These are phyloP conservation scores for Aspergillus sp. DNA, from an alignment of 2,329 filamentous ascomycete genomes.

Conservation along the genomic window DNA sequence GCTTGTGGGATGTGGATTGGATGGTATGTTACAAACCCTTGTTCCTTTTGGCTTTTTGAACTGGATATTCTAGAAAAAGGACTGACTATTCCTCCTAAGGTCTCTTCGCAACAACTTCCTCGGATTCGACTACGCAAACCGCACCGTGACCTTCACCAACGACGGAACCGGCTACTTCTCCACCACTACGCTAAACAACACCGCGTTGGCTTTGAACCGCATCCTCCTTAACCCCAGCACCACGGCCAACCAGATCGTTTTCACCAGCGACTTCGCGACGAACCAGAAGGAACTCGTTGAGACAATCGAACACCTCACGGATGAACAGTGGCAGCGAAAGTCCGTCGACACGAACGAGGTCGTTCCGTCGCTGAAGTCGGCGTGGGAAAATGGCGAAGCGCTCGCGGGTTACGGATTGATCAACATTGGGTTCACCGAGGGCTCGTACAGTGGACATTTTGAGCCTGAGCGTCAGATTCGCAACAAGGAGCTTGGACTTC, in stretches of 20 bases:
- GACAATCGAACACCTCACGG: neutral
- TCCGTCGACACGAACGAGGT: neutral
- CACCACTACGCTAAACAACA: neutral
- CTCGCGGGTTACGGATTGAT: neutral
- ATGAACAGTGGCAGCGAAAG: neutral
- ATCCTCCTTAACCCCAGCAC: neutral
- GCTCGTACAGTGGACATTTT: neutral
- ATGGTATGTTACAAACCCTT: too few species aligned
- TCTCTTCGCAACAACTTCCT: too few species aligned
- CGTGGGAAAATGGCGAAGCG: neutral
- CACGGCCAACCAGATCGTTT: neutral
- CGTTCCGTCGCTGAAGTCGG: neutral
- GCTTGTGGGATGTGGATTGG: too few species aligned
- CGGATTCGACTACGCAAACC: neutral
- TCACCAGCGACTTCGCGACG: neutral
- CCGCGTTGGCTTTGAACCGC: neutral
- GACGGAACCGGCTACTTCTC: neutral
- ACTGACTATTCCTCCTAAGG: too few species aligned
- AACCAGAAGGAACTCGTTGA: neutral
- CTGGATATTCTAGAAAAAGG: too few species aligned
- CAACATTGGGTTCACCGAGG: neutral
- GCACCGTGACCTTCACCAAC: neutral
- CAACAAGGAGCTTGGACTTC: neutral
- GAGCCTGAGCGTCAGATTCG: neutral
- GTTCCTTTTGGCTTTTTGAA: too few species aligned